Base-by-base conservation (phyloP, 768 basidiomycete genomes). In the Rhizopogon sp. region DNA sequence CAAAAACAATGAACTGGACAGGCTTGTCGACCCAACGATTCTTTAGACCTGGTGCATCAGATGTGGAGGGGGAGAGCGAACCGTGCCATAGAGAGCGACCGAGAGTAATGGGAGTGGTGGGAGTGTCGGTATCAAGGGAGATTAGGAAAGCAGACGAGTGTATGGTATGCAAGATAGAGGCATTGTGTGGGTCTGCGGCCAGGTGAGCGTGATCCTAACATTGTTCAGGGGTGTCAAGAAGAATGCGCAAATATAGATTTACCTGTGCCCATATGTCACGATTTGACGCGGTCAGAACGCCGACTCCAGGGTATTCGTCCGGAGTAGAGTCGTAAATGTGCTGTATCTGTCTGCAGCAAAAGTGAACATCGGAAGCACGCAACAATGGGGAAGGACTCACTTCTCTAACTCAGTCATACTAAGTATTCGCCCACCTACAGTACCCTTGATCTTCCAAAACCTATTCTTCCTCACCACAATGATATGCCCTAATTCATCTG, bases 1-100 rank as follows among this genome's bases (percentile, higher is more conserved):
- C 90, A 63, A 84, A 92, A 5, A 98, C 82, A 55, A 97, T 81
- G 66, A 93, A 85, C 67, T 98, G 83, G 55, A 84, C 68, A 8
- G 95, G 94, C 71, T 97, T 98, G 72, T 98, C 95, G 45, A 93
- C 84, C 85, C 88, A 91, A 42, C 89, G 82, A 57, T 87, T 88
- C 39, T 80, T 79, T 17, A 91, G 76, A n/a, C 85, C 85, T 7
- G 66, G 62, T 17, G 66, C 56, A 39, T 73, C 45, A 29, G 43
- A 31, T 17, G 50, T 49, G 16, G 49, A 52, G 0, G 46, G 51
- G 50, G 58, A 54, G 47, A 49, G 47, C 33, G 47, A 49, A 37
- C 47, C 47, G 61, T 94, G 90, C 92, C 93, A 95, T 29, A 92
- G 72, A 7, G 76, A 76, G 52, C 85, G 87, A 56, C 87, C 88